Base-by-base conservation (phyloP, 108 stramenopile species). In the Licmophora abbreviata region DNA sequence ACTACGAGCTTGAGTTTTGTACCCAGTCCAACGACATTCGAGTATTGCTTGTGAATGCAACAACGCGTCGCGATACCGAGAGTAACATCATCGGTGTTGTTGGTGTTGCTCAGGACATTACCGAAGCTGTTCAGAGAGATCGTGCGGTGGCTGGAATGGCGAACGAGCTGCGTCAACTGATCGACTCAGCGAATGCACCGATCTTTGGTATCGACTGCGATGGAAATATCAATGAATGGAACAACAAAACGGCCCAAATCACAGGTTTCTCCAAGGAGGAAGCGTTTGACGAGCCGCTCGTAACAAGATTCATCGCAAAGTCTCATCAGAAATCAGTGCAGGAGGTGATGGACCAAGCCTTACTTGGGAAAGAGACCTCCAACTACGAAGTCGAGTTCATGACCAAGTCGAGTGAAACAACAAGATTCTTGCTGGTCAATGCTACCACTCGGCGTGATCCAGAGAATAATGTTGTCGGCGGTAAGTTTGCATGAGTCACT, bases 131-230 rank as follows among this genome's bases (percentile, higher is more conserved):
- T 20, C 54, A 74, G 21, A 59, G 74, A 2, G 75, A 82, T 40
- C 56, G 72, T 1, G 74, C 74, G 4, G 75, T 81, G 1, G 69
- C 74, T 20, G 70, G 61, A 18, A 73, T 81, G 71, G 79, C 74
- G 20, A 34, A 63, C 11, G 86, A 83, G 54, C 64, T 82, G 29
- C 52, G 76, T 7, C 77, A 83, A 48, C 54, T 88, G 9, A 82
- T 84, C 49, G 87, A 88, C 35, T 71, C 75, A 11, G 83, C 83
- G 0, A 88, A 88, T 54, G 87, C 83, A 11, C 87, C 87, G 2
- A 83, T 89, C 22, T 89, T 89, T 54, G 87, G 87, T 10, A 71
- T 89, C 45, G 83, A 83, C 56, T 58, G 44, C 9, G 61, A 82
- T 41, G 83, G 83, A 23, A 74, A 65, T 23, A 79, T 89, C 1